Evolutionary conservation across 1,284 basidiomycete genomes (phyloP).

Genomic region (Ganoderma sinense): DNA sequence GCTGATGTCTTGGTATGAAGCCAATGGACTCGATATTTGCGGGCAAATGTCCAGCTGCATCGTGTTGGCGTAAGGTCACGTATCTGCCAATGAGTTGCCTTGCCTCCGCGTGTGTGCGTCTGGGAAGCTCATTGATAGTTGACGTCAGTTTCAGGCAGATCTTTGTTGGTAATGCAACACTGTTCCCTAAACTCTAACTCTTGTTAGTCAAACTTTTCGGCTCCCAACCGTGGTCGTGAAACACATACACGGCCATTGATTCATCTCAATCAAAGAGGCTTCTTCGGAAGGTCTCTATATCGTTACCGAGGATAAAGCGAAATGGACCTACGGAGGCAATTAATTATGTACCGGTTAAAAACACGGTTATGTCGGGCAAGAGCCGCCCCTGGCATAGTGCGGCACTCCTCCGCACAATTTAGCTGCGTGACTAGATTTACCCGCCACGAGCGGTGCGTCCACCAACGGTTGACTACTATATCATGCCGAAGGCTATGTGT

Average conservation of each 20-base stretch:
- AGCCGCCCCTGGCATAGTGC: neutral
- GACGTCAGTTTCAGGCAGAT: neutral
- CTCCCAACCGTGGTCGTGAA: neutral
- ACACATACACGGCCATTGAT: neutral
- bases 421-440: neutral
- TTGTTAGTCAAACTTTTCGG: neutral
- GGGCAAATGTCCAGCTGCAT: neutral
- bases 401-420: neutral
- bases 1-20: neutral
- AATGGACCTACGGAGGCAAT: neutral
- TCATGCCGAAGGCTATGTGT: neutral
- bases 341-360: neutral
- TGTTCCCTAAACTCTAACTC: no score
- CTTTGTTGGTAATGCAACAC: neutral
- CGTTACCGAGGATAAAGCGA: neutral
- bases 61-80: neutral
- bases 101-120: neutral
- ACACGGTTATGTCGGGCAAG: neutral
- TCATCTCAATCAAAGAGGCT: neutral
- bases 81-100: neutral
- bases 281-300: neutral
- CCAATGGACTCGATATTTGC: no score
- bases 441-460: neutral
- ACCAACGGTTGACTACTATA: neutral
- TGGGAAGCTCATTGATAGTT: neutral